Conservation (phyloP, 75 land plant genomes). For the Sequoiadendron giganteum region DNA sequence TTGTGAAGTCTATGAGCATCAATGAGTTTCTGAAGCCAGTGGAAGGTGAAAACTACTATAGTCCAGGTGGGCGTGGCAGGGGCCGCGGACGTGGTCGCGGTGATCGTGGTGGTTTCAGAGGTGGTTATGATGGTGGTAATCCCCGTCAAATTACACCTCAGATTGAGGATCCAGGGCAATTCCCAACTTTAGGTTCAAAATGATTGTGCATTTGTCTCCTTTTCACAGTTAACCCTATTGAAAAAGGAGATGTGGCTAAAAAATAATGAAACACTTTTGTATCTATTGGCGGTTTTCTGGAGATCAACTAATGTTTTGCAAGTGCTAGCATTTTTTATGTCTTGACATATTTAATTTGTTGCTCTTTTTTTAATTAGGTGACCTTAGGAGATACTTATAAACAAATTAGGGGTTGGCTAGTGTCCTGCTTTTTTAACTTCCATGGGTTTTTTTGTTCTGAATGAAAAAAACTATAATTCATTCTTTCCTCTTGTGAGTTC, state of each 20-base stretch:
- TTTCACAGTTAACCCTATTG: not conserved
- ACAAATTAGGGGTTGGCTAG: not conserved
- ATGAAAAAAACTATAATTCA: not conserved
- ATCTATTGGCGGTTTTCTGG: not conserved
- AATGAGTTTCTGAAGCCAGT: conserved; percentile 60
- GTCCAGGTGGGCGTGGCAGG: conserved; percentile 41
- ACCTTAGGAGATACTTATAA: not conserved
- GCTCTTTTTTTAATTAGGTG: not conserved
- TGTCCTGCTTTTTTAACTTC: not conserved
- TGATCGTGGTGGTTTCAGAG: conserved; percentile 24
- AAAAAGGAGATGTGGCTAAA: not conserved
- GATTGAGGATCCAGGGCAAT: conserved; percentile 74
- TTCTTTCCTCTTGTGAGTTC: not conserved
- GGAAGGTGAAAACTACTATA: conserved; percentile 31
- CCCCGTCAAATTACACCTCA: conserved; percentile 33
- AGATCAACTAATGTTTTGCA: not conserved
- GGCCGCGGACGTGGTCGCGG: conserved; percentile 52
- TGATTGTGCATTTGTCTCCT: conserved; percentile 16
- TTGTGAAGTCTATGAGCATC: conserved; percentile 51
- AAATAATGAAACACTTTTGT: not conserved
- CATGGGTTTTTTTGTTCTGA: conserved; percentile 1
- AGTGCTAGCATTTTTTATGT: not conserved
- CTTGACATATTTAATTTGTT: not conserved
- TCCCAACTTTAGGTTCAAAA: conserved; percentile 70
- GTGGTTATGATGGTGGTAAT: conserved; percentile 25